Percentiles rank a stretch among this genome's conserved stretches.
phyloP scores from a whole-genome alignment of 1,139 yeast genomes.

The Kodamaea sp. region DNA sequence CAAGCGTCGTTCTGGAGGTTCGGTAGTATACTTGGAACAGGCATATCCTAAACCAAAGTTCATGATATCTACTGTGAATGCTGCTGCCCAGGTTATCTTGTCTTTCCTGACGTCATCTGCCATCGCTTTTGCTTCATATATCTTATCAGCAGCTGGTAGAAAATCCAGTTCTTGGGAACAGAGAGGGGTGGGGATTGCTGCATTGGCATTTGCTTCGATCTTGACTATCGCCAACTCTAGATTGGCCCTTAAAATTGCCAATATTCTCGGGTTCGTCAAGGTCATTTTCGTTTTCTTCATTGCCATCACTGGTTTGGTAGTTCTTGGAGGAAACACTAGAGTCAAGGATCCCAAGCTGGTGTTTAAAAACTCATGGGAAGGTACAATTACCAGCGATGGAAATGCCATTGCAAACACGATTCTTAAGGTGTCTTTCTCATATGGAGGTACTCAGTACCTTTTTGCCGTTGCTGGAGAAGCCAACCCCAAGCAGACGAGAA shows the following conservation, averaged over 20 bases:
- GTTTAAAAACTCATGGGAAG: constrained; percentile 40
- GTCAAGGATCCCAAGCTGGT: constrained; percentile 32
- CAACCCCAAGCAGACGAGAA: constrained; percentile 27
- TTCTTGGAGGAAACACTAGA: constrained; percentile 39
- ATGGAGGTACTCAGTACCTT: constrained; percentile 41
- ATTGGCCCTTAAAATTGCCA: constrained; percentile 34
- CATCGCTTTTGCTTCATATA: constrained; percentile 42
- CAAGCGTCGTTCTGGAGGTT: constrained; percentile 42
- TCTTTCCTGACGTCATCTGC: constrained; percentile 45
- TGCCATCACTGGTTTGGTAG: constrained; percentile 18
- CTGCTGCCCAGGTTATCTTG: constrained; percentile 41
- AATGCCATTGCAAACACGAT: constrained; percentile 45
- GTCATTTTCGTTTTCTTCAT: constrained; percentile 39
- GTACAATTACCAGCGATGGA: constrained; percentile 38
- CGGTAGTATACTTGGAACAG: constrained; percentile 46
- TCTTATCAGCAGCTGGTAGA: constrained; percentile 37
- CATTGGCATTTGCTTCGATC: constrained; percentile 30
- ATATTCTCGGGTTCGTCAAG: constrained; percentile 40
- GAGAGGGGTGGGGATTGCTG: constrained; percentile 44
- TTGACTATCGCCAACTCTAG: constrained; percentile 32
- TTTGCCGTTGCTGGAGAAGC: constrained; percentile 43
- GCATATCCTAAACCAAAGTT: constrained; percentile 42
- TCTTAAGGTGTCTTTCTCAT: constrained; percentile 44
- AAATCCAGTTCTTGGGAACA: constrained; percentile 39
- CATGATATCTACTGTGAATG: constrained; percentile 42